Conservation (phyloP, 805 yeast species). For the Debaryomyces prosopidis region DNA sequence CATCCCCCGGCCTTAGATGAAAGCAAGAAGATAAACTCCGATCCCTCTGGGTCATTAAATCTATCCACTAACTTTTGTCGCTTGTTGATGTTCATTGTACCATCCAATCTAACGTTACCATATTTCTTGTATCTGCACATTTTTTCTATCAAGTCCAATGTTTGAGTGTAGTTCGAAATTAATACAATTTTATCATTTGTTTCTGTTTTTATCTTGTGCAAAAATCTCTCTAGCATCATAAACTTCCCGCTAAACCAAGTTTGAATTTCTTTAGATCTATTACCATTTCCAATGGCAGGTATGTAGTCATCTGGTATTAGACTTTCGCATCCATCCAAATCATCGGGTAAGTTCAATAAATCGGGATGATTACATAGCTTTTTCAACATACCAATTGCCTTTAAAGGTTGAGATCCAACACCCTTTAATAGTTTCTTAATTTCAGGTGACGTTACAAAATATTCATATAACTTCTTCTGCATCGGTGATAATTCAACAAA, state of each 20-base stretch:
- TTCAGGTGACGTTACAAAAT: slow-evolving; percentile 77
- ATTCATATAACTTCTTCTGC: slow-evolving; percentile 69
- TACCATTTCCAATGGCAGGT: slow-evolving; percentile 41
- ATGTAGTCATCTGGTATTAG: slow-evolving; percentile 76
- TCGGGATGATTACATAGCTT: slow-evolving; percentile 96
- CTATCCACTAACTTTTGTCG: slow-evolving; percentile 89
- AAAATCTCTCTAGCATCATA: slow-evolving; percentile 78
- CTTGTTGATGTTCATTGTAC: slow-evolving; percentile 88
- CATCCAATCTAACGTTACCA: slow-evolving; percentile 83
- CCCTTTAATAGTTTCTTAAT: slow-evolving; percentile 67
- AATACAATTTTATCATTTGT: slow-evolving; percentile 94
- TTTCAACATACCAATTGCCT: slow-evolving; percentile 85
- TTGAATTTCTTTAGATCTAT: slow-evolving; percentile 72
- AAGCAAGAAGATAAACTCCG: slow-evolving; percentile 83
- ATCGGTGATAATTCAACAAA: slow-evolving; percentile 81
- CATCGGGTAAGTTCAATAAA: slow-evolving; percentile 71
- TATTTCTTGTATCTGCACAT: slow-evolving; percentile 76
- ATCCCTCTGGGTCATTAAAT: slow-evolving; percentile 86
- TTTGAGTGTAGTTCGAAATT: slow-evolving; percentile 93
- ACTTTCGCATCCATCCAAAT: slow-evolving; percentile 65
- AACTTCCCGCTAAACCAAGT: slow-evolving; percentile 88
- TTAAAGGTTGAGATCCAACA: slow-evolving; percentile 76
- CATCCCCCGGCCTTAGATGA: slow-evolving; percentile 99
- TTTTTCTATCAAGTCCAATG: slow-evolving; percentile 84
- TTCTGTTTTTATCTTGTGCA: slow-evolving; percentile 70